Evolutionary conservation across 768 basidiomycete genomes (phyloP).

Genomic region (Lactifluus subvellereus): DNA sequence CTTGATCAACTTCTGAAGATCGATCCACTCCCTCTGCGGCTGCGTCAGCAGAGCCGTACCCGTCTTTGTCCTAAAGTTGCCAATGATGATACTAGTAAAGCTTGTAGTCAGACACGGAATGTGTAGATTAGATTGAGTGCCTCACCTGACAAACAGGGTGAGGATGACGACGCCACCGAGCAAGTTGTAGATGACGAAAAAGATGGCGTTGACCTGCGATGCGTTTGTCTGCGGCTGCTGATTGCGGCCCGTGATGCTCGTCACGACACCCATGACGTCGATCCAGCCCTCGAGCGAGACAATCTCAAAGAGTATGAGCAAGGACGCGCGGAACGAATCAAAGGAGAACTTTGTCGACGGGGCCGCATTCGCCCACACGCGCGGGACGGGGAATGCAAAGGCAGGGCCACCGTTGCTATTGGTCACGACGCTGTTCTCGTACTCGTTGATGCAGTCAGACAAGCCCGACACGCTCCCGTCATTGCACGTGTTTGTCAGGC

Average conservation of each 20-base stretch:
- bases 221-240: constrained; percentile 67
- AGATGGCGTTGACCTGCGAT: constrained; percentile 79
- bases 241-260: constrained; percentile 65
- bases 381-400: constrained; percentile 70
- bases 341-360: constrained; percentile 84
- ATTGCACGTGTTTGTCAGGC: constrained; percentile 80
- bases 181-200: constrained; percentile 88
- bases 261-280: constrained; percentile 82
- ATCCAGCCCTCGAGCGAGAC: constrained; percentile 96
- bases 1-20: constrained; percentile 81
- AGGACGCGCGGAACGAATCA: constrained; percentile 74
- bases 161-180: constrained; percentile 86
- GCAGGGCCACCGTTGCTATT: constrained; percentile 36
- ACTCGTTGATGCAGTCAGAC: constrained; percentile 70
- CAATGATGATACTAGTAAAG: constrained; percentile 82
- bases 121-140: neutral
- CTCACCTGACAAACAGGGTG: constrained; percentile 85
- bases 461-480: constrained; percentile 53
- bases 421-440: constrained; percentile 48
- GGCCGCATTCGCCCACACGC: constrained; percentile 85
- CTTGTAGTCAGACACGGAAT: constrained; percentile 8
- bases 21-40: constrained; percentile 91
- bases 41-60: constrained; percentile 82
- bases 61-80: constrained; percentile 82
- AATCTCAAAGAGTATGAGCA: constrained; percentile 93